Conservation (phyloP, 208 protist genomes). For the Leishmania aethiopica region DNA sequence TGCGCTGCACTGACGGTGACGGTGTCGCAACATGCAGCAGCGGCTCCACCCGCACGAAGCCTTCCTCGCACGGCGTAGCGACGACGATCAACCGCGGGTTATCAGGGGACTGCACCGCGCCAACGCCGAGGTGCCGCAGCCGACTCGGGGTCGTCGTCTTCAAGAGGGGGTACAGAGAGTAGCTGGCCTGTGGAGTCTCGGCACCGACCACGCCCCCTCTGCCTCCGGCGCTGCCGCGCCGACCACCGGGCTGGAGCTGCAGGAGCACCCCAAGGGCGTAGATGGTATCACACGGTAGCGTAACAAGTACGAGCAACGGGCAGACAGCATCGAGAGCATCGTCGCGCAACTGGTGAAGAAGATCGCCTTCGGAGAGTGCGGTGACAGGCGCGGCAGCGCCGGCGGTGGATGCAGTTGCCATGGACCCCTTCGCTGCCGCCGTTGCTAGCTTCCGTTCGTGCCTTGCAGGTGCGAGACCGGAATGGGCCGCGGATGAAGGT, state of each 20-base stretch:
- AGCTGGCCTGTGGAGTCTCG: slow-evolving; percentile 19
- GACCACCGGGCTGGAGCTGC: slow-evolving; percentile 19
- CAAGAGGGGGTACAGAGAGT: slow-evolving; percentile 46
- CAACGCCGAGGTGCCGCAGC: slow-evolving; percentile 50
- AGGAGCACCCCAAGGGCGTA: slow-evolving; percentile 36
- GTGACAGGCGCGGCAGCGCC: background rate
- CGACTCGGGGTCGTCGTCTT: slow-evolving; percentile 43
- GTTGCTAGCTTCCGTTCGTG: background rate
- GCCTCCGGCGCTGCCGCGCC: background rate
- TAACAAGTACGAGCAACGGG: slow-evolving; percentile 30
- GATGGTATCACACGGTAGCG: slow-evolving; percentile 32
- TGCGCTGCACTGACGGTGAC: background rate
- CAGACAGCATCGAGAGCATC: slow-evolving; percentile 36
- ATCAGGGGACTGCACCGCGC: slow-evolving; percentile 48
- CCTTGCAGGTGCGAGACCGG: background rate
- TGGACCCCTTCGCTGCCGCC: background rate
- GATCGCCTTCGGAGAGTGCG: slow-evolving; percentile 13
- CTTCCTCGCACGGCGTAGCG: slow-evolving; percentile 58
- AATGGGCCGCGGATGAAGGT: background rate
- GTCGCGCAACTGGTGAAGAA: slow-evolving; percentile 26
- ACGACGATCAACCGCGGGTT: slow-evolving; percentile 45
- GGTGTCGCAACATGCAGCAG: slow-evolving; percentile 7
- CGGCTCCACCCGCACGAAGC: slow-evolving; percentile 52
- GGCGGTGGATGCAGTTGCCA: background rate
- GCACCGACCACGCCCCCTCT: background rate